Conservation (phyloP, 2,329 filamentous ascomycete genomes). For the Apiospora rasikravindrae region DNA sequence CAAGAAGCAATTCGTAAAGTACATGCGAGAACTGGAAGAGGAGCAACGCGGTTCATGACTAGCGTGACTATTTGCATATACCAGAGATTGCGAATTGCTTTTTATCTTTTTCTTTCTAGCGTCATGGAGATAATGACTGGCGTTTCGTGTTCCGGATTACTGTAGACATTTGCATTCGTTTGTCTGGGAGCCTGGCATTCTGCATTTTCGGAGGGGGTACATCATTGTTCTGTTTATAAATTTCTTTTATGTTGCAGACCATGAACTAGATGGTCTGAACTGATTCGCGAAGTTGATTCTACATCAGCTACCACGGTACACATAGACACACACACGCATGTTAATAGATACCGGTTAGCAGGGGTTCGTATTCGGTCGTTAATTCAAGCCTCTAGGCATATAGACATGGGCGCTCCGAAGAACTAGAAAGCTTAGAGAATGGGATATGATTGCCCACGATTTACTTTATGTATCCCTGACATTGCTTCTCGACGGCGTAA, state of each 20-base stretch:
- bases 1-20: slow-evolving; percentile 96
- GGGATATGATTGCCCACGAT: neutral
- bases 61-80: neutral
- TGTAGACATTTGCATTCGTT: neutral
- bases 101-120: neutral
- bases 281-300: neutral
- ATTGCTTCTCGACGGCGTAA: neutral
- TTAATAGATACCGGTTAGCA: neutral
- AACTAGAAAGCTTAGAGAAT: neutral
- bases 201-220: neutral
- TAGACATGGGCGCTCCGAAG: neutral
- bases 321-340: neutral
- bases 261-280: neutral
- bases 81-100: neutral
- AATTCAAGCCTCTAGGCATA: neutral
- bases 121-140: neutral
- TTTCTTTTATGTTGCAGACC: neutral
- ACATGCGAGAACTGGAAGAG: slow-evolving; percentile 83
- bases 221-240: neutral
- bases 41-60: slow-evolving; percentile 36
- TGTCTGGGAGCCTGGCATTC: neutral
- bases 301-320: neutral
- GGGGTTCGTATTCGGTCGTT: neutral
- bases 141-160: neutral
- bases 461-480: neutral